Percentiles rank a stretch among this genome's conserved stretches.
These are phyloP conservation scores for Trametes cubensis DNA, from an alignment of 768 basidiomycete species.

Conservation along the genomic window DNA sequence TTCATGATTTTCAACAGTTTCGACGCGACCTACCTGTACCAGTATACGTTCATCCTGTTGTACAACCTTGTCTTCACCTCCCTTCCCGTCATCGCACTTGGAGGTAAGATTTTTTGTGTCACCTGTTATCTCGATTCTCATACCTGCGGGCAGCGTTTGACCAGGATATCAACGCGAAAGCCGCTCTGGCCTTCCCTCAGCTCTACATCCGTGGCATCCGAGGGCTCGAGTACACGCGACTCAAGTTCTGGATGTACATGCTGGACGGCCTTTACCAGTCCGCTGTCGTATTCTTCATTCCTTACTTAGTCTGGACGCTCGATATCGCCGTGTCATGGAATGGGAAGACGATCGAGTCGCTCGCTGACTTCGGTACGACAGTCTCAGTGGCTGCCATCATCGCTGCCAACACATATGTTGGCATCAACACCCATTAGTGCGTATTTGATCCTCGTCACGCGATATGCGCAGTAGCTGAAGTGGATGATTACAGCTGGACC, in stretches of 20 bases:
- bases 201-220: constrained; percentile 95
- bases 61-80: constrained; percentile 95
- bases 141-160: constrained; percentile 69
- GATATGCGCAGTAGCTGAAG: constrained; percentile 3
- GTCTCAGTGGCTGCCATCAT: constrained; percentile 87
- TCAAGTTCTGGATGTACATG: constrained; percentile 96
- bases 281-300: constrained; percentile 81
- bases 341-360: constrained; percentile 75
- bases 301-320: constrained; percentile 72
- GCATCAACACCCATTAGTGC: constrained; percentile 87
- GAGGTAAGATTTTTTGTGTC: constrained; percentile 55
- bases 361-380: constrained; percentile 91
- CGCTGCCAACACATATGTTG: constrained; percentile 87
- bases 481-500: constrained; percentile 61
- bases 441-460: constrained; percentile 39
- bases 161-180: constrained; percentile 90
- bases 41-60: constrained; percentile 91
- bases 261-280: constrained; percentile 94
- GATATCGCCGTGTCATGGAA: constrained; percentile 72
- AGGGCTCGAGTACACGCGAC: constrained; percentile 88
- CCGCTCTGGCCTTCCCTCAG: constrained; percentile 89
- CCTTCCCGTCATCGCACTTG: constrained; percentile 86
- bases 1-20: constrained; percentile 92
- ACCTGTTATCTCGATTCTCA: not conserved
- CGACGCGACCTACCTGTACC: constrained; percentile 92